Percentiles rank a stretch among this genome's conserved stretches.
Conservation (phyloP, 2,329 filamentous ascomycete genomes). For the Talaromyces pinophilus region DNA sequence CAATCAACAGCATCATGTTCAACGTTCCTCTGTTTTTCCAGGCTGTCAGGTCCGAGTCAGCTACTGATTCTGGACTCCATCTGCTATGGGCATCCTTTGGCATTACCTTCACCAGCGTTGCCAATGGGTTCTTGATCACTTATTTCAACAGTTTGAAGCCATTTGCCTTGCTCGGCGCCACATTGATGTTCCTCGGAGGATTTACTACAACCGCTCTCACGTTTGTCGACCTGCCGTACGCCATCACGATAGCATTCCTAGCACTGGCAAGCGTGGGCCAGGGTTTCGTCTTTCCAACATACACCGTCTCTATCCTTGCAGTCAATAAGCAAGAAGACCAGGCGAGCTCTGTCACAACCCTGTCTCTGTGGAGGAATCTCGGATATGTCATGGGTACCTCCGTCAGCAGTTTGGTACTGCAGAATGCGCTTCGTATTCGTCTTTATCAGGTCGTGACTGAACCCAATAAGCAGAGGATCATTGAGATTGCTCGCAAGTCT, state of each 20-base stretch:
- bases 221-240: slow-evolving; percentile 50
- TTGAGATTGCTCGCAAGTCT: slow-evolving; percentile 53
- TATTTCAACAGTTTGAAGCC: slow-evolving; percentile 62
- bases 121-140: slow-evolving; percentile 64
- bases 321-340: slow-evolving; percentile 62
- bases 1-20: slow-evolving; percentile 62
- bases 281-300: slow-evolving; percentile 65
- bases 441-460: slow-evolving; percentile 62
- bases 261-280: slow-evolving; percentile 60
- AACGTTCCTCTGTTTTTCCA: slow-evolving; percentile 76
- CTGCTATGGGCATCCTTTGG: slow-evolving; percentile 65
- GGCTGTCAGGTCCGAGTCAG: slow-evolving; percentile 68
- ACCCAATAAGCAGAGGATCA: slow-evolving; percentile 56
- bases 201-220: slow-evolving; percentile 53
- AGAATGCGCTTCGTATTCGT: slow-evolving; percentile 66
- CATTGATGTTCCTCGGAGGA: slow-evolving; percentile 54
- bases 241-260: slow-evolving; percentile 59
- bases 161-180: slow-evolving; percentile 56
- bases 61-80: slow-evolving; percentile 71
- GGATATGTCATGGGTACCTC: slow-evolving; percentile 75
- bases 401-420: slow-evolving; percentile 68
- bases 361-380: slow-evolving; percentile 70
- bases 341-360: slow-evolving; percentile 68
- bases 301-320: slow-evolving; percentile 65
- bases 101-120: slow-evolving; percentile 56